These are phyloP conservation scores for Hyphodiscus hymeniophilus DNA, from an alignment of 495 filamentous ascomycete species.

Conservation along the genomic window DNA sequence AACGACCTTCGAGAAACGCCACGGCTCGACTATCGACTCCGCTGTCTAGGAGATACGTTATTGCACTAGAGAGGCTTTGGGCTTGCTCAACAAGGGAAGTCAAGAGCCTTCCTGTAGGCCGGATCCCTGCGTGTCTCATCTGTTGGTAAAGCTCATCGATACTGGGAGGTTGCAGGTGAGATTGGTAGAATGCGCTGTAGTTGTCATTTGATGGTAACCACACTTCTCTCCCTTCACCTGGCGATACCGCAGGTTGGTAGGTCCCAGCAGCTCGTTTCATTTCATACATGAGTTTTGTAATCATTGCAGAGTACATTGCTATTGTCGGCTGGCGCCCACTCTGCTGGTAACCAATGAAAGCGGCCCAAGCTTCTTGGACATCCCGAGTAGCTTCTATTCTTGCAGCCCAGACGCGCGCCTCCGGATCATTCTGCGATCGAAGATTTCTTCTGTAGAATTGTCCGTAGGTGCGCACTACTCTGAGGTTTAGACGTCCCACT, in stretches of 20 bases:
- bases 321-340: conserved; percentile 4
- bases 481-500: too few species aligned
- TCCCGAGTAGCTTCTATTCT: conserved; percentile 22
- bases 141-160: conserved; percentile 18
- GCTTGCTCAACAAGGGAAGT: conserved; percentile 19
- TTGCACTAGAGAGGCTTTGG: conserved; percentile 4
- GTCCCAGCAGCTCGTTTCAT: conserved; percentile 2
- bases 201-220: conserved; percentile 11
- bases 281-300: conserved; percentile 19
- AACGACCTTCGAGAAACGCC: conserved; percentile 3
- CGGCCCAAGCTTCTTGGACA: conserved; percentile 21
- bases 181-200: conserved; percentile 13
- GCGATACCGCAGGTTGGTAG: background rate
- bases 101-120: conserved; percentile 13
- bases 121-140: conserved; percentile 15
- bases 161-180: conserved; percentile 14
- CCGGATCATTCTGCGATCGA: background rate
- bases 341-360: conserved; percentile 11
- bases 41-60: conserved; percentile 19
- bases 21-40: background rate
- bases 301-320: conserved; percentile 22
- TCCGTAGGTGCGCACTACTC: background rate
- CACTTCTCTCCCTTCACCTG: conserved; percentile 23
- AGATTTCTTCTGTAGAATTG: too few species aligned
- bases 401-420: conserved; percentile 16